Evolutionary conservation across 352 stramenopile genomes (phyloP).

Genomic region (Phytophthora cryptogea): DNA sequence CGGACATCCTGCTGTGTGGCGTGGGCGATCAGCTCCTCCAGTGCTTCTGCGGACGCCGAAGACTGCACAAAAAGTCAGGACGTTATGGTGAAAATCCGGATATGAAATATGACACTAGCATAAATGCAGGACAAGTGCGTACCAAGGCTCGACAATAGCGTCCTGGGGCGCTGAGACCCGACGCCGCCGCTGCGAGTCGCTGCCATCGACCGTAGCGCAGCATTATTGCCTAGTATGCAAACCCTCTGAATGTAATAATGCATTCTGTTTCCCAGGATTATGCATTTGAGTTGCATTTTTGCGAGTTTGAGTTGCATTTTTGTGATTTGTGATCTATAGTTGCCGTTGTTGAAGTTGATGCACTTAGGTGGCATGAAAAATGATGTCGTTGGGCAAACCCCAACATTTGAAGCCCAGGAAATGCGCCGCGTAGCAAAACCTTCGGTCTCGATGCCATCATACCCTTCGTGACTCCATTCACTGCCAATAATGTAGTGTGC

Average conservation of each 20-base stretch:
- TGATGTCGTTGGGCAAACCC: constrained; percentile 39
- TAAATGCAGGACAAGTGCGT: background rate
- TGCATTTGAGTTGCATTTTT: too few relatives aligned
- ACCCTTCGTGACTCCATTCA: constrained; percentile 38
- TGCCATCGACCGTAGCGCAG: constrained; percentile 4
- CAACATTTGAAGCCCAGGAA: constrained; percentile 49
- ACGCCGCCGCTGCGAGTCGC: background rate
- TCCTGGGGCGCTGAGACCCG: background rate
- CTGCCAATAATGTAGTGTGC: constrained; percentile 38
- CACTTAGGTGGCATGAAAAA: constrained; percentile 17
- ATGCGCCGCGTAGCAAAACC: constrained; percentile 41
- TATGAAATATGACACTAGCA: background rate
- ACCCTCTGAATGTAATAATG: background rate
- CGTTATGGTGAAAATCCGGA: background rate
- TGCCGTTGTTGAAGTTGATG: too few relatives aligned
- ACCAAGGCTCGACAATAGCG: constrained; percentile 18
- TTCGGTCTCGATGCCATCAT: constrained; percentile 50
- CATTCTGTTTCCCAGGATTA: too few relatives aligned
- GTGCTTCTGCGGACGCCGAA: constrained; percentile 33
- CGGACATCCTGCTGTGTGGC: constrained; percentile 26
- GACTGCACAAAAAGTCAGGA: constrained; percentile 10
- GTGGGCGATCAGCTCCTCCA: constrained; percentile 62
- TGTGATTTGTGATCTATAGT: too few relatives aligned
- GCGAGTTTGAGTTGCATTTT: too few relatives aligned
- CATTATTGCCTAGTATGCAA: constrained; percentile 8